Conservation (phyloP, 768 basidiomycete species). For the Auriculariales sp. region DNA sequence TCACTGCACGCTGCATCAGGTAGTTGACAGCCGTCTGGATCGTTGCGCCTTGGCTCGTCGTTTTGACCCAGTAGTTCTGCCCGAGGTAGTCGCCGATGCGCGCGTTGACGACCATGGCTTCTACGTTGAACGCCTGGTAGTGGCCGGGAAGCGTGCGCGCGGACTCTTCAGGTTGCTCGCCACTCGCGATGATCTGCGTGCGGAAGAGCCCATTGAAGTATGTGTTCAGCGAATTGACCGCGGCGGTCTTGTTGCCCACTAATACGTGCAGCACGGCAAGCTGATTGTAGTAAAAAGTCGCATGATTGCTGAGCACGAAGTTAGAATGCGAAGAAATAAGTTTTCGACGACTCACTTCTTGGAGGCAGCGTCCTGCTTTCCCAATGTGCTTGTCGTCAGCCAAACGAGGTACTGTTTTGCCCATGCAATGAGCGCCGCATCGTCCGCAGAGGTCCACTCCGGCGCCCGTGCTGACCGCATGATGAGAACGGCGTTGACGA, state of each 20-base stretch:
- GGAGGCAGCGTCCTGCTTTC: constrained; percentile 23
- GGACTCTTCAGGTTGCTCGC: constrained; percentile 48
- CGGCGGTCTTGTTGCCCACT: constrained; percentile 33
- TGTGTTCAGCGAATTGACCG: constrained; percentile 26
- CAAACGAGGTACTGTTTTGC: constrained; percentile 28
- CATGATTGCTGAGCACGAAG: constrained; percentile 48
- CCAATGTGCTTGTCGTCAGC: constrained; percentile 33
- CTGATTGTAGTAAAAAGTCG: constrained; percentile 49
- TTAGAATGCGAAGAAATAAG: background rate
- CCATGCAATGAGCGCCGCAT: constrained; percentile 33
- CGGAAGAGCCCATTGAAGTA: constrained; percentile 39
- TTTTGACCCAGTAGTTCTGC: constrained; percentile 29
- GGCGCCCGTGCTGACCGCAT: constrained; percentile 29
- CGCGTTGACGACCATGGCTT: constrained; percentile 47
- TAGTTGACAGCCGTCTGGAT: constrained; percentile 46
- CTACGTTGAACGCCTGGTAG: constrained; percentile 53
- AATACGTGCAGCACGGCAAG: constrained; percentile 41
- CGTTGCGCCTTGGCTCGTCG: constrained; percentile 33
- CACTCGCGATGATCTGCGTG: constrained; percentile 37
- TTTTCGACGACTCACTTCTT: constrained; percentile 43
- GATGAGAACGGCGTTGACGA: constrained; percentile 30
- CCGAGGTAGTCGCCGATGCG: constrained; percentile 40
- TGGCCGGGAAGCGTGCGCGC: constrained; percentile 49
- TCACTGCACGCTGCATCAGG: constrained; percentile 20
- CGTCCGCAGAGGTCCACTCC: constrained; percentile 40